Evolutionary conservation across 306 rosid genomes (phyloP), one percentile per base, ranked within the genome.

Genomic region (Fagus crenata): DNA sequence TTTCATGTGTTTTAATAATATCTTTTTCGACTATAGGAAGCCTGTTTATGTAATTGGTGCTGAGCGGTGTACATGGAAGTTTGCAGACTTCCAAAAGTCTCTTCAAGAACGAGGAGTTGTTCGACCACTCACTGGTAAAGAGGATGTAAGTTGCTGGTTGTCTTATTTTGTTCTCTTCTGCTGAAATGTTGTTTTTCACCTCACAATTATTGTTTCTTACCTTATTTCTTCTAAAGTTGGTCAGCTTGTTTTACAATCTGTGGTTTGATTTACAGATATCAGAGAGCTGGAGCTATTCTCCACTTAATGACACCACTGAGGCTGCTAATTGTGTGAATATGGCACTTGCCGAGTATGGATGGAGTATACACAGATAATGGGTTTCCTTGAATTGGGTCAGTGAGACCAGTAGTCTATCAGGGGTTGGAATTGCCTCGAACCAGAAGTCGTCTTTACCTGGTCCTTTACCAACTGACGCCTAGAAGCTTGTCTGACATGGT

Each of bases 1-100:
- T 58, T 64, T 70, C 69, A 37, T 73, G 7, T 71, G 59, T 77
- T 85, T 71, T 55, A 32, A 37, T 56, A 70, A 64, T 17, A 28
- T 56, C n/a, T 2, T 55, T 71, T 70, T 67, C n/a, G 72, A 65
- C 79, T 71, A 69, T 87, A 95, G 99, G 87, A 92, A 92, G 84
- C 97, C 99, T 53, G 97, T 89, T 35, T 90, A 89, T 75, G 92
- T 92, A 71, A 79, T 90, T 51, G 97, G 97, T 55, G 90, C 89
- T 4, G 93, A 92, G 46, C 77, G 63, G 68, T 95, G 97, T 84
- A 88, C 89, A 39, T 95, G 97, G 99, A 95, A 95, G 80, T 89
- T 92, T 59, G 92, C 96, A 18, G 92, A 92, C 83, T 92, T 95
- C 78, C 97, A 92, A 67, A 87, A 82, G 72, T 83, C 87, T 74